Evolutionary conservation across 192 early-diverging fungal genomes (phyloP), one percentile per base, ranked within the genome.

Genomic region (Coemansia sp.): DNA sequence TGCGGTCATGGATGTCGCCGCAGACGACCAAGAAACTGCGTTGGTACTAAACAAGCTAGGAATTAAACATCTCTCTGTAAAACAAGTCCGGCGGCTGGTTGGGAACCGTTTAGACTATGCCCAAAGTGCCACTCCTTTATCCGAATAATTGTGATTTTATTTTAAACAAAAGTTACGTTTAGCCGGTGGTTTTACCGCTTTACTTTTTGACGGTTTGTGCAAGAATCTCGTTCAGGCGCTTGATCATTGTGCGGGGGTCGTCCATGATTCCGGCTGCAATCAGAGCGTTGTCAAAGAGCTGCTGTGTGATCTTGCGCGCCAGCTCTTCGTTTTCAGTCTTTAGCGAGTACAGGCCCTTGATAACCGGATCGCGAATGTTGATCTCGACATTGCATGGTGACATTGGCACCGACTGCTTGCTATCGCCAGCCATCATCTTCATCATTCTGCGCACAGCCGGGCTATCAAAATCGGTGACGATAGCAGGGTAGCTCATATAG

Each of bases 211-310:
- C 68, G 2, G 80, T 58, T 3, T 61, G 61, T 0, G 61, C 68
- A 34, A 85, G 71, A 34, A 85, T 80, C 40, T 75, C 69, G 68
- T 93, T 93, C 38, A 93, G 76, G 20, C 89, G 86, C 73, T 85
- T 89, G 48, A 91, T 72, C 89, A 93, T 93, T 4, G 87, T 84
- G 38, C 89, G 80, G 22, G 91, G 91, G 51, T 93, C 90, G 54
- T 90, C 89, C 69, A 93, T 62, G 25, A 91, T 86, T 64, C 89
- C 91, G 0, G 91, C 91, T 10, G 90, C 87, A 73, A 90, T 87
- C 14, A 90, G 69, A 4, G 91, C 91, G 60, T 93, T 93, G 71
- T 93, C 90, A 48, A 72, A 66, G 60, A 91, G 83, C 79, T 93
- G 91, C 69, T 86, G 76, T 8, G 88, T 85, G 17, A 91, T 72